Percentiles rank a stretch among this genome's conserved stretches.
phyloP scores from a whole-genome alignment of 1,284 basidiomycete genomes.

The Termitomyces sp. region DNA sequence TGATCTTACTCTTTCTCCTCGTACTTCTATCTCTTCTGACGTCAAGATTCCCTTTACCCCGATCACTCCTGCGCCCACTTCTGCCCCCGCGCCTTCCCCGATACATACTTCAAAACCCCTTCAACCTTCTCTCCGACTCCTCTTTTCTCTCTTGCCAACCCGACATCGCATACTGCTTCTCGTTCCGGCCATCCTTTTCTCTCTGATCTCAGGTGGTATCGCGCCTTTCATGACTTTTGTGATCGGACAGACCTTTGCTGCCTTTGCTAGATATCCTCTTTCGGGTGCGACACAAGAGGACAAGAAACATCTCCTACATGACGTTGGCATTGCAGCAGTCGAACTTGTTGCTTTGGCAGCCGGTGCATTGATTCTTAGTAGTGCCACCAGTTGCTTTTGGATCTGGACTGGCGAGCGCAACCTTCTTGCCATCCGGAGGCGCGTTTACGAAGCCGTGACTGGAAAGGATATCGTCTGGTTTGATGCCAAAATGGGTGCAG shows the following conservation, averaged over 20 bases:
- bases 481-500: slow-evolving; percentile 74
- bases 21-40: slow-evolving; percentile 25
- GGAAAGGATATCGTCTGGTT: slow-evolving; percentile 83
- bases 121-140: slow-evolving; percentile 38
- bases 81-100: not conserved
- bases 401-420: slow-evolving; percentile 84
- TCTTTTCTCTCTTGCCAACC: slow-evolving; percentile 62
- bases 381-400: slow-evolving; percentile 78
- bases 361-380: slow-evolving; percentile 69
- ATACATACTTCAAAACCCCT: slow-evolving; percentile 8
- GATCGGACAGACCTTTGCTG: slow-evolving; percentile 82
- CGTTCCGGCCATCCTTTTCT: slow-evolving; percentile 67
- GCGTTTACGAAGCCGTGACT: slow-evolving; percentile 69
- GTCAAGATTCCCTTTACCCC: slow-evolving; percentile 10
- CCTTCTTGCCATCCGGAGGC: slow-evolving; percentile 61
- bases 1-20: slow-evolving; percentile 27
- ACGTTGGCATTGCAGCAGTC: slow-evolving; percentile 58
- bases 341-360: slow-evolving; percentile 71
- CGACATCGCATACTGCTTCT: slow-evolving; percentile 57
- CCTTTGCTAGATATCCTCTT: slow-evolving; percentile 62
- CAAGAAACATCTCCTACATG: slow-evolving; percentile 51
- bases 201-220: slow-evolving; percentile 70
- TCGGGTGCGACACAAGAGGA: slow-evolving; percentile 40
- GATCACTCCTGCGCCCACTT: slow-evolving; percentile 5
- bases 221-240: slow-evolving; percentile 93